Conservation (phyloP, 1,284 basidiomycete genomes). For the Sutorius eximius region DNA sequence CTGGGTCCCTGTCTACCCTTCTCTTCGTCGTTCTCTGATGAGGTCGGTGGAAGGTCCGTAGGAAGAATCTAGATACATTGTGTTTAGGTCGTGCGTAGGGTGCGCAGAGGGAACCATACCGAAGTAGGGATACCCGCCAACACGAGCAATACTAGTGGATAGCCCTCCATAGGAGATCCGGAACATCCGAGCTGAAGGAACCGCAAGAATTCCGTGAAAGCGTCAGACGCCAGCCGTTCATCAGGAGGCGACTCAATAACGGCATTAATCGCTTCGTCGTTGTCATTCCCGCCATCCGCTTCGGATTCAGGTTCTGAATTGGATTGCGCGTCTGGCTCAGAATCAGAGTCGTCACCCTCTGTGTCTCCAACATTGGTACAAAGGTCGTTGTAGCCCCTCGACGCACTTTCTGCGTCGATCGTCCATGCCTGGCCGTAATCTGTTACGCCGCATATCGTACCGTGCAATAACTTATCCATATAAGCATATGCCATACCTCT, state of each 20-base stretch:
- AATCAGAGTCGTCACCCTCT: slow-evolving; percentile 13
- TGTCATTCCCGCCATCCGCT: slow-evolving; percentile 28
- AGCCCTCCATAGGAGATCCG: slow-evolving; percentile 73
- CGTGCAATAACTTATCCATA: not conserved
- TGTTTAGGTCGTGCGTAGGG: not conserved
- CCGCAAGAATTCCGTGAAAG: slow-evolving; percentile 69
- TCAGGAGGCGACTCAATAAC: slow-evolving; percentile 10
- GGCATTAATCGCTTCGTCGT: slow-evolving; percentile 35
- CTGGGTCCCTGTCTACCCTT: not conserved
- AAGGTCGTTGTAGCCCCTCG: slow-evolving; percentile 16
- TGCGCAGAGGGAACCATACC: slow-evolving; percentile 14
- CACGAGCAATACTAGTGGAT: slow-evolving; percentile 75
- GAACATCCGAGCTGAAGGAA: slow-evolving; percentile 77
- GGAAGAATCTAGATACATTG: slow-evolving; percentile 25
- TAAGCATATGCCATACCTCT: slow-evolving; percentile 47
- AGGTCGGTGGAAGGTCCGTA: slow-evolving; percentile 31
- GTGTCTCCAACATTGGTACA: slow-evolving; percentile 3
- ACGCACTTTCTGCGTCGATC: slow-evolving; percentile 36
- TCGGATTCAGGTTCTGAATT: slow-evolving; percentile 30
- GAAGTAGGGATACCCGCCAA: slow-evolving; percentile 70
- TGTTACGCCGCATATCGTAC: slow-evolving; percentile 31
- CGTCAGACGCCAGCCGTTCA: slow-evolving; percentile 34
- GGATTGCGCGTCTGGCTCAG: slow-evolving; percentile 26
- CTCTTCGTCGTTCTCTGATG: not conserved
- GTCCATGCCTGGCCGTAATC: slow-evolving; percentile 67